Base-by-base conservation (phyloP, 2,329 filamentous ascomycete species). In the Alternaria dauci region DNA sequence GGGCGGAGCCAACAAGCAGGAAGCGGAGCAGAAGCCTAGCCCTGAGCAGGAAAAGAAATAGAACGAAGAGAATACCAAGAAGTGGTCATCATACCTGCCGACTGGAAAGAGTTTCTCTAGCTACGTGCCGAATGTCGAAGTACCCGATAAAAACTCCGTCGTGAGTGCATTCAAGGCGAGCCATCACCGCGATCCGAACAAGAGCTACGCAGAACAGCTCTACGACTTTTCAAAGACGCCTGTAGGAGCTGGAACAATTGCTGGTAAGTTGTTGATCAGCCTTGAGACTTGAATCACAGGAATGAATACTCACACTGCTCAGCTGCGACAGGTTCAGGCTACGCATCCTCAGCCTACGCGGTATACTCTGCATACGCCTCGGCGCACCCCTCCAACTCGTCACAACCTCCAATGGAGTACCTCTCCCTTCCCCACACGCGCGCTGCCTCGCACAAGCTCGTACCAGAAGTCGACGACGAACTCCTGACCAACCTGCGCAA, bases 141-240 rank as follows among this genome's bases (percentile, higher is more conserved):
- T 77, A 0, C 76, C 74, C 12, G 73, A 76, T 47, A 76, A 76
- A 14, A 80, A 82, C 61, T 72, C 70, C 6, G 78, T 80, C 3
- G 72, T 84, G 6, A 82, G 81, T 39, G 76, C 80, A 7, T 83
- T 84, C 65, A 79, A 81, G 53, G 65, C 76, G 34, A 79, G 76
- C 51, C 81, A 83, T 61, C 67, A 80, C 26, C 77, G 81, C 34
- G 81, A 84, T 59, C 80, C 79, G 2, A 81, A 76, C 53, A 84
- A 84, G 67, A 80, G 80, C 44, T 83, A 83, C 61, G 75, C 82
- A 5, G 81, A 84, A 65, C 82, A 84, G 63, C 70, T 84, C 14
- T 81, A 81, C 58, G 81, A 83, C 58, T 84, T 84, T 61, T 82
- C 80, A 0, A 82, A 82, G 65, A 84, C 82, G 7, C 82, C 82